Evolutionary conservation across 1,139 yeast genomes (phyloP).

Genomic region (Diutina rugosa): DNA sequence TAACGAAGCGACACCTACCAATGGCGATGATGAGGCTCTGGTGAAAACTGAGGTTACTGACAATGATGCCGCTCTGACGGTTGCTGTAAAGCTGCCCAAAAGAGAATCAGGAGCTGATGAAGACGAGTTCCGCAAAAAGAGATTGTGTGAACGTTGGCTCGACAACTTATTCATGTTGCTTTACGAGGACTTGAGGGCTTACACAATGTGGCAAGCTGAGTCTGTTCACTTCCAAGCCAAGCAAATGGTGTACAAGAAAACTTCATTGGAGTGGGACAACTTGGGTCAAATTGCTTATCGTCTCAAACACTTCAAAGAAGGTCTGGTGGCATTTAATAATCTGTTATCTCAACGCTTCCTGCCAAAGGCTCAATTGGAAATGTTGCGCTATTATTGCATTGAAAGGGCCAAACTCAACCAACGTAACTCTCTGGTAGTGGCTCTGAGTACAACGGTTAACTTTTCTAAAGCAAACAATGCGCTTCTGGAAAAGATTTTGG

Average conservation of each 20-base stretch:
- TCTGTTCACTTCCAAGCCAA: slow-evolving; percentile 49
- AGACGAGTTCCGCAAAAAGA: slow-evolving; percentile 47
- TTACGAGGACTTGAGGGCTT: slow-evolving; percentile 80
- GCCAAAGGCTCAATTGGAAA: slow-evolving; percentile 36
- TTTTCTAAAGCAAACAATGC: slow-evolving; percentile 31
- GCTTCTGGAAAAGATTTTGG: slow-evolving; percentile 51
- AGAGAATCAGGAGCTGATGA: slow-evolving; percentile 7
- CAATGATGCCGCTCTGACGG: slow-evolving; percentile 18
- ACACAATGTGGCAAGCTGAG: slow-evolving; percentile 89
- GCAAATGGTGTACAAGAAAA: slow-evolving; percentile 61
- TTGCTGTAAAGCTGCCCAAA: slow-evolving; percentile 26
- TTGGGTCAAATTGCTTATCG: slow-evolving; percentile 74
- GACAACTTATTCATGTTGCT: slow-evolving; percentile 78
- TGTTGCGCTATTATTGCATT: slow-evolving; percentile 52
- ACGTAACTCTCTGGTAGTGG: slow-evolving; percentile 12
- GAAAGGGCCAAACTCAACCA: slow-evolving; percentile 24
- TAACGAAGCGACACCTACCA: slow-evolving; percentile 7
- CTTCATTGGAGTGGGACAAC: slow-evolving; percentile 89
- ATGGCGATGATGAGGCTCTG: slow-evolving; percentile 3
- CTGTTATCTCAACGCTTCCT: slow-evolving; percentile 58
- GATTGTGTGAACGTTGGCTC: slow-evolving; percentile 91
- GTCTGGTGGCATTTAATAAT: slow-evolving; percentile 72
- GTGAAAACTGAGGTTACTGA: slow-evolving; percentile 3
- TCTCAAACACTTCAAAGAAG: slow-evolving; percentile 68
- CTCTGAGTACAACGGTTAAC: slow-evolving; percentile 9